phyloP scores from a whole-genome alignment of 2,329 filamentous ascomycete species.

The Metarhizium robertsii region DNA sequence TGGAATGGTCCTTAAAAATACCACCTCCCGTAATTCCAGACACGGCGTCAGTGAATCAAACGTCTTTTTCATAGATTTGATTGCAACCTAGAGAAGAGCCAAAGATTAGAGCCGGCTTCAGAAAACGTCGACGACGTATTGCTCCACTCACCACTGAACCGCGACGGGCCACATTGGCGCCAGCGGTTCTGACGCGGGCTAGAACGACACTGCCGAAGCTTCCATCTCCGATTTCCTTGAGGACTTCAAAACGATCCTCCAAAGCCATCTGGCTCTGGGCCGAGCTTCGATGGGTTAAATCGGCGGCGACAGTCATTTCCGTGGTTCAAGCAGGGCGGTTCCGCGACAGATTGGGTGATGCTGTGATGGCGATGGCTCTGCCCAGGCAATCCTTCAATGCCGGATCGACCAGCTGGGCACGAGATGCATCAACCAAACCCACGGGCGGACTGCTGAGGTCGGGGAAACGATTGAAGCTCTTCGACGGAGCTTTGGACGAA shows the following conservation, averaged over 20 bases:
- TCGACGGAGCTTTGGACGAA: conserved; percentile 16
- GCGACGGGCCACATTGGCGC: conserved; percentile 76
- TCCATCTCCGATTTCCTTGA: conserved; percentile 98
- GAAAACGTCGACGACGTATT: conserved; percentile 9
- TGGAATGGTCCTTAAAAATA: conserved; percentile 86
- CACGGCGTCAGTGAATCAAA: conserved; percentile 90
- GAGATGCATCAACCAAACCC: conserved; percentile 6
- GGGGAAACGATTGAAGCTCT: background rate
- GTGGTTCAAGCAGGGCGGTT: background rate
- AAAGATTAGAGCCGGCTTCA: conserved; percentile 3
- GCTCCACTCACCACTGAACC: conserved; percentile 73
- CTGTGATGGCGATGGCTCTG: background rate
- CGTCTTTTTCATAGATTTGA: conserved; percentile 99
- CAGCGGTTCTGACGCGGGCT: conserved; percentile 83
- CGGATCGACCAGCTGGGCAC: conserved; percentile 2
- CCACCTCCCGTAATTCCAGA: conserved; percentile 89
- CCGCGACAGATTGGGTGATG: background rate
- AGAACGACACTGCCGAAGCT: conserved; percentile 95
- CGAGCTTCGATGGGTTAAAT: conserved; percentile 60
- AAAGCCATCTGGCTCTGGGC: conserved; percentile 55
- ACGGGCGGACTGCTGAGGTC: conserved; percentile 15
- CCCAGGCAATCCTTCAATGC: background rate
- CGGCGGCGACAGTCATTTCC: conserved; percentile 66
- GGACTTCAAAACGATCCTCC: conserved; percentile 89
- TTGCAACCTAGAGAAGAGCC: conserved; percentile 63